Evolutionary conservation across 1,284 basidiomycete genomes (phyloP), one percentile per base, ranked within the genome.

Genomic region (Tremellales sp.): DNA sequence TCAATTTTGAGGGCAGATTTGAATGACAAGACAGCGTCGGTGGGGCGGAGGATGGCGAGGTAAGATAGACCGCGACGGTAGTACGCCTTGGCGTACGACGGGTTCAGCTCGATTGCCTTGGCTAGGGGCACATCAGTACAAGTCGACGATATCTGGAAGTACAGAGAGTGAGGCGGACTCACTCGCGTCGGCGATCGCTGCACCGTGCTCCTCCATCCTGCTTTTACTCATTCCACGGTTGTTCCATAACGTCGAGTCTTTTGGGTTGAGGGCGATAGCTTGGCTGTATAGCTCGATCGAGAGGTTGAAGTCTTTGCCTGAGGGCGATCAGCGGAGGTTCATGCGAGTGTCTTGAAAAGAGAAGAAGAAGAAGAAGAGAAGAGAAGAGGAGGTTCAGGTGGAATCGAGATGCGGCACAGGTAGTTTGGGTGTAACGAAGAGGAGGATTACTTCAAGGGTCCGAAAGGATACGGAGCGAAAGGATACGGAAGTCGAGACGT

Each of bases 41-140:
- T 87, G 40, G 87, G 87, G 65, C 87, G 86, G 52, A 97, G 75
- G 46, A 91, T 88, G 66, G 94, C 87, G 51, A 99, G 80, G 64
- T 94, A 84, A 57, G 92, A 96, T 61, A 87, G 86, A 43, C 89
- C 94, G 45, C 96, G 86, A 54, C 92, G 88, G 67, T 69, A 75
- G 60, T 67, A 71, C 3, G 70, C 70, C 72, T 98, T 98, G 50
- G 85, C 85, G 70, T 96, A 97, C 62, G 84, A 85, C 1, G 88
- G 82, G 74, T 98, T 90, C 56, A 97, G 76, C 57, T 86, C 79
- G 53, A 98, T 87, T 6, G 94, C 96, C 66, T 84, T 86, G 53
- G 81, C 87, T 91, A 58, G 13, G n/a, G 25, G 21, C 2, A 37
- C 8, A 31, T 31, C 29, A 31, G 29, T 31, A 31, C 29, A 15